phyloP scores from a whole-genome alignment of 371 early-diverging fungal genomes.

The Lichtheimia ramosa region DNA sequence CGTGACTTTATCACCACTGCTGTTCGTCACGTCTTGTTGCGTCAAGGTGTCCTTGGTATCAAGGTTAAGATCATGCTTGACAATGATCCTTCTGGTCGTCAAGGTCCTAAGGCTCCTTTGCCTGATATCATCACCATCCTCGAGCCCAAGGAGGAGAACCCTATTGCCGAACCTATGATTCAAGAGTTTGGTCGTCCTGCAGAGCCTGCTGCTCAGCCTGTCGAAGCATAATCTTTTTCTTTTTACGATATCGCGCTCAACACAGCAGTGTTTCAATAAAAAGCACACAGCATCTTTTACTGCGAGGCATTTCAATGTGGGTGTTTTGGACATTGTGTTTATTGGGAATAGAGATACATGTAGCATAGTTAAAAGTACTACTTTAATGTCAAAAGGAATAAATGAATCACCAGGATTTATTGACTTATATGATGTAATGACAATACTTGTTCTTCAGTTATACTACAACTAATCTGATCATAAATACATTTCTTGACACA shows the following conservation, averaged over 20 bases:
- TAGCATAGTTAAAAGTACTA: too few relatives aligned
- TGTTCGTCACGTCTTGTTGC: constrained; percentile 96
- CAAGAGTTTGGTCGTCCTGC: constrained; percentile 69
- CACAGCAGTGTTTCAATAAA: too few relatives aligned
- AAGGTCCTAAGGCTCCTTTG: constrained; percentile 93
- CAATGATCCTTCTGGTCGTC: constrained; percentile 93
- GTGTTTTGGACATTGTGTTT: too few relatives aligned
- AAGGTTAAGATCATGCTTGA: constrained; percentile 99
- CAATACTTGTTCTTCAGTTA: constrained; percentile 40
- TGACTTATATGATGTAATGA: constrained; percentile 7
- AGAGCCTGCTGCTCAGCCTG: constrained; percentile 15
- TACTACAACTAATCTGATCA: constrained; percentile 26
- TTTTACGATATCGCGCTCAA: too few relatives aligned
- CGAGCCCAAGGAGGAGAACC: constrained; percentile 82
- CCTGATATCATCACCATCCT: constrained; percentile 97
- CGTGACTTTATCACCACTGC: constrained; percentile 97
- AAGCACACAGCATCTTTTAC: too few relatives aligned
- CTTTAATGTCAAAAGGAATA: too few relatives aligned
- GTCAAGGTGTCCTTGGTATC: constrained; percentile 99
- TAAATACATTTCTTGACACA: constrained; percentile 39
- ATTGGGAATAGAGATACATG: too few relatives aligned
- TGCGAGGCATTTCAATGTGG: too few relatives aligned
- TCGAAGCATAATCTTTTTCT: too few relatives aligned
- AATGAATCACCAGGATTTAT: too few relatives aligned
- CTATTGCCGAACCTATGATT: constrained; percentile 74